These are phyloP conservation scores for Litsea cubeba DNA, from an alignment of 164 flowering plant genomes.

Conservation along the genomic window DNA sequence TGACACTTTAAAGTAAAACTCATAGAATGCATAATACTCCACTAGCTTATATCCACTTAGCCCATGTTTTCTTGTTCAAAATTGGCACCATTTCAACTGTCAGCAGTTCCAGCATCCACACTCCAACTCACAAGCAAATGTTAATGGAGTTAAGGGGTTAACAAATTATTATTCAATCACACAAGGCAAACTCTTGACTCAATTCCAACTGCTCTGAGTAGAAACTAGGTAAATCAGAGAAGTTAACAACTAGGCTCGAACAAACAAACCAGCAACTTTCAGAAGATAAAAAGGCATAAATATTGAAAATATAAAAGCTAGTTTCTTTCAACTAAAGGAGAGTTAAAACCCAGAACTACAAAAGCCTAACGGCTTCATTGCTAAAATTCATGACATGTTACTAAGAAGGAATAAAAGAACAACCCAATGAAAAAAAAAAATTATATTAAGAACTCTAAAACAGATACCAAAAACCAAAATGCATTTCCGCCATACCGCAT, in stretches of 20 bases:
- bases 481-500: neutral
- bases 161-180: neutral
- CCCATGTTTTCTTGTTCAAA: neutral
- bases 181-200: neutral
- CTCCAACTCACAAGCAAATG: too few species aligned
- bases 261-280: neutral
- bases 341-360: neutral
- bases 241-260: neutral
- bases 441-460: neutral
- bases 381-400: neutral
- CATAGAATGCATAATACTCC: neutral
- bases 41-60: neutral
- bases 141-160: neutral
- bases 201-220: too few species aligned
- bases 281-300: too few species aligned
- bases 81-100: too few species aligned
- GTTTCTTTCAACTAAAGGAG: neutral
- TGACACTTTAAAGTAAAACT: neutral
- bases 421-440: neutral
- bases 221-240: too few species aligned
- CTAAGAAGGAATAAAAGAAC: neutral
- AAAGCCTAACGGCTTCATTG: neutral
- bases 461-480: neutral
- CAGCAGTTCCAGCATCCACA: too few species aligned
- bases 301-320: too few species aligned